phyloP scores from a whole-genome alignment of 1,284 basidiomycete species.

The Pseudozyma sp. region DNA sequence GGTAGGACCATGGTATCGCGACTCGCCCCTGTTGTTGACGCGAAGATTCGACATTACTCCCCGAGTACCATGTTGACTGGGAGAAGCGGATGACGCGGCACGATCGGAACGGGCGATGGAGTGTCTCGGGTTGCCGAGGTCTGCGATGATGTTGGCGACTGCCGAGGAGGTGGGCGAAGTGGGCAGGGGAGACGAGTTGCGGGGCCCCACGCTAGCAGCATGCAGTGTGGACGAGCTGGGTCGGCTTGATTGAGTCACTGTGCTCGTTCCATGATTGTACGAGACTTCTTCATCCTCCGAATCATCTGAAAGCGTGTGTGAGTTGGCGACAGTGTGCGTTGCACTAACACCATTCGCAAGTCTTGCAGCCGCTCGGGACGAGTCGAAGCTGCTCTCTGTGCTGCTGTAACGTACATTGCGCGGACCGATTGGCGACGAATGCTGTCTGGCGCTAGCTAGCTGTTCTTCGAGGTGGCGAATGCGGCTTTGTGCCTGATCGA shows the following conservation, averaged over 20 bases:
- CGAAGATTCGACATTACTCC: slow-evolving; percentile 23
- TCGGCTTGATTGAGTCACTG: neutral
- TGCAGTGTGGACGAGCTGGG: neutral
- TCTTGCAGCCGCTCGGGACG: no score
- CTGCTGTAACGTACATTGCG: neutral
- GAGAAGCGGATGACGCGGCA: neutral
- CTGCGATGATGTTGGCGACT: slow-evolving; percentile 20
- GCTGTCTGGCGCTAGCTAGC: neutral
- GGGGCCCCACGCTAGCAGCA: neutral
- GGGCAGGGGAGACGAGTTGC: neutral
- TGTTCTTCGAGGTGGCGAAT: slow-evolving; percentile 22
- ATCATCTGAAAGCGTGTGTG: slow-evolving; percentile 4
- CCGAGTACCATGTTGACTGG: slow-evolving; percentile 3
- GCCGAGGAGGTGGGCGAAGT: slow-evolving; percentile 17
- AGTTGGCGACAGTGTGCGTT: neutral
- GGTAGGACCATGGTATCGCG: slow-evolving; percentile 27
- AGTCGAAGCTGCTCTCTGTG: no score
- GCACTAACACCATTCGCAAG: no score
- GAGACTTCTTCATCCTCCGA: slow-evolving; percentile 5
- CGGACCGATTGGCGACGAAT: neutral
- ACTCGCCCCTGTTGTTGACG: slow-evolving; percentile 25
- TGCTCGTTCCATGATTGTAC: neutral
- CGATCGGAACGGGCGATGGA: neutral
- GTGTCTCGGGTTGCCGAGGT: slow-evolving; percentile 11
- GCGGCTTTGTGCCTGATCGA: slow-evolving; percentile 9